Percentiles rank a stretch among this genome's conserved stretches.
These are phyloP conservation scores for Curvularia spicifera DNA, from an alignment of 2,329 filamentous ascomycete species.

Conservation along the genomic window DNA sequence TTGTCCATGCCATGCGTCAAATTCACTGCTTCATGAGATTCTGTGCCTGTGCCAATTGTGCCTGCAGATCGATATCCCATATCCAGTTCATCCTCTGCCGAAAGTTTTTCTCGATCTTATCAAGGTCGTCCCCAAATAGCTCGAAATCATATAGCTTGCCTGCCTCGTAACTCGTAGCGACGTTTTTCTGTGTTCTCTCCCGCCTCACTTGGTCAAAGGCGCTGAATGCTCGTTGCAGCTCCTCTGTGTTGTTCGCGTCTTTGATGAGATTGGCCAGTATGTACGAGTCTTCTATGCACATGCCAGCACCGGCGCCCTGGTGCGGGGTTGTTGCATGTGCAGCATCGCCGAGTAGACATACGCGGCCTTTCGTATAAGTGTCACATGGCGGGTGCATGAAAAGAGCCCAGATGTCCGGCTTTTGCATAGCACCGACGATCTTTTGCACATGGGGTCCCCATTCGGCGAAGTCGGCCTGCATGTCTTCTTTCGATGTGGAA, in stretches of 20 bases:
- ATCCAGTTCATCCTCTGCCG: slow-evolving; percentile 48
- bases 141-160: slow-evolving; percentile 52
- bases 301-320: slow-evolving; percentile 62
- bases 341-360: slow-evolving; percentile 63
- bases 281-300: slow-evolving; percentile 62
- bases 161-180: slow-evolving; percentile 39
- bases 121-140: slow-evolving; percentile 47
- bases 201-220: slow-evolving; percentile 40
- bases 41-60: slow-evolving; percentile 43
- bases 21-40: slow-evolving; percentile 28
- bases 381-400: slow-evolving; percentile 61
- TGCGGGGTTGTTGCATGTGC: slow-evolving; percentile 64
- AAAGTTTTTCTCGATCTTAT: slow-evolving; percentile 46
- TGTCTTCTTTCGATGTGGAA: slow-evolving; percentile 41
- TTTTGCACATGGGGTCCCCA: slow-evolving; percentile 43
- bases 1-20: not conserved
- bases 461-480: slow-evolving; percentile 38
- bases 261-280: slow-evolving; percentile 41
- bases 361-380: slow-evolving; percentile 52
- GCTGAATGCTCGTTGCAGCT: slow-evolving; percentile 44
- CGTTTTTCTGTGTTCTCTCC: slow-evolving; percentile 38
- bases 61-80: slow-evolving; percentile 50
- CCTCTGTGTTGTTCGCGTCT: slow-evolving; percentile 33
- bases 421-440: slow-evolving; percentile 52
- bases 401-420: slow-evolving; percentile 63